These are phyloP conservation scores for Wallacemonas collosoma DNA, from an alignment of 208 protist species.

Conservation along the genomic window DNA sequence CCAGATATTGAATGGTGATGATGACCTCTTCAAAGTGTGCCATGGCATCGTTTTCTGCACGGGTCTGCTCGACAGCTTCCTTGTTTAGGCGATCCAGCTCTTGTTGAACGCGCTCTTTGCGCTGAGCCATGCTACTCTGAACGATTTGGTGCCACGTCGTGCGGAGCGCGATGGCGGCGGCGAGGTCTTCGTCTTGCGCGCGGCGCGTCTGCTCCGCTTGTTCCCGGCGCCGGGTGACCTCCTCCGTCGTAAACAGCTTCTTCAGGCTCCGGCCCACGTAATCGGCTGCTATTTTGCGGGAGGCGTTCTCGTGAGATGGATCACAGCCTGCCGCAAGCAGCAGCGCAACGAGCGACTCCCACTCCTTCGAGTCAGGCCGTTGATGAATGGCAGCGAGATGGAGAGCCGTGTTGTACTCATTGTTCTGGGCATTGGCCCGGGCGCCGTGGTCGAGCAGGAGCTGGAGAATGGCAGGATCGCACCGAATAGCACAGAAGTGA, in stretches of 20 bases:
- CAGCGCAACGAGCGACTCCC: constrained; percentile 79
- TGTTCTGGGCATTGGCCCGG: constrained; percentile 63
- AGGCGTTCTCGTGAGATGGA: constrained; percentile 74
- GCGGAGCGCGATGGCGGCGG: constrained; percentile 36
- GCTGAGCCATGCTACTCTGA: constrained; percentile 25
- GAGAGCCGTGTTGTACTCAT: constrained; percentile 81
- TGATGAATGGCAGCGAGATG: constrained; percentile 80
- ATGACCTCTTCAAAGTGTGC: constrained; percentile 70
- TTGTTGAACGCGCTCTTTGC: constrained; percentile 29
- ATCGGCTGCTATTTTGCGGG: constrained; percentile 77
- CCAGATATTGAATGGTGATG: constrained; percentile 62
- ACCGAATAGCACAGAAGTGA: constrained; percentile 89
- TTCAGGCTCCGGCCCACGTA: constrained; percentile 80
- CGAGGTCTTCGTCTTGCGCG: constrained; percentile 48
- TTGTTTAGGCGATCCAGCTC: constrained; percentile 71
- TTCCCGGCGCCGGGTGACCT: constrained; percentile 49
- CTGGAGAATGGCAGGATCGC: constrained; percentile 73
- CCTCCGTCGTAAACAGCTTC: constrained; percentile 76
- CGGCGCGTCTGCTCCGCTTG: constrained; percentile 32
- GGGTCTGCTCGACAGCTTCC: constrained; percentile 70
- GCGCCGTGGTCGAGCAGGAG: constrained; percentile 74
- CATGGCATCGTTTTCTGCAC: constrained; percentile 75
- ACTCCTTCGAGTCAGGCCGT: constrained; percentile 79
- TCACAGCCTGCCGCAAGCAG: constrained; percentile 78
- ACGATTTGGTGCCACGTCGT: constrained; percentile 35